phyloP scores from a whole-genome alignment of 371 early-diverging fungal genomes.

The Paraphysoderma sedebokerense region DNA sequence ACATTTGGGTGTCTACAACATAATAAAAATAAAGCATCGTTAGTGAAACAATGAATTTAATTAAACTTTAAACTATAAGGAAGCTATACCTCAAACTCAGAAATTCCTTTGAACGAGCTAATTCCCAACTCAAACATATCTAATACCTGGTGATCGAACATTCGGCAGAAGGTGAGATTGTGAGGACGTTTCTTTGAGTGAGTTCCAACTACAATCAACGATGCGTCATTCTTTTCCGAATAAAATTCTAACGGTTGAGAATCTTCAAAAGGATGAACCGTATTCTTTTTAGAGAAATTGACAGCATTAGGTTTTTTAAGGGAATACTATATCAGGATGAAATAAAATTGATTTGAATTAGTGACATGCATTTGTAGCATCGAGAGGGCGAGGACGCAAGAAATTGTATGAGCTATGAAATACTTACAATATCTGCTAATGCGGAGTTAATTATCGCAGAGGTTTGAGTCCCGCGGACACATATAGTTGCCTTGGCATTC shows the following conservation, averaged over 20 bases:
- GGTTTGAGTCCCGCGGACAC: constrained; percentile 75
- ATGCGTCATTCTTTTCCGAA: constrained; percentile 82
- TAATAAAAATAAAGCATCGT: constrained; percentile 3
- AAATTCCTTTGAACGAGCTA: constrained; percentile 38
- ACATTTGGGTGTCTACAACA: constrained; percentile 41
- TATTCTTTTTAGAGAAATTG: constrained; percentile 81
- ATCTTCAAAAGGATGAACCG: constrained; percentile 91
- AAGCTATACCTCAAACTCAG: constrained; percentile 44
- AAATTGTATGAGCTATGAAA: not conserved
- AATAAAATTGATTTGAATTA: not conserved
- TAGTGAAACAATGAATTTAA: not conserved
- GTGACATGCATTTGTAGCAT: not conserved
- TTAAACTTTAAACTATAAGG: too few relatives aligned
- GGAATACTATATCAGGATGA: constrained; percentile 37
- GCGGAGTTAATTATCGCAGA: constrained; percentile 65
- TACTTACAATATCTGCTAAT: constrained; percentile 66
- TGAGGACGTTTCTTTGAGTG: constrained; percentile 95
- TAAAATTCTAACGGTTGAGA: constrained; percentile 79
- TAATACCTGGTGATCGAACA: constrained; percentile 78
- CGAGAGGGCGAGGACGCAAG: not conserved
- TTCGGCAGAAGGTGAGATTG: constrained; percentile 73
- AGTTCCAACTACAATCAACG: constrained; percentile 69
- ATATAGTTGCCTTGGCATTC: constrained; percentile 74
- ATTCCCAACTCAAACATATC: constrained; percentile 93
- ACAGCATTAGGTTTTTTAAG: constrained; percentile 81